phyloP scores from a whole-genome alignment of 371 early-diverging fungal genomes.

The Racocetra persica region DNA sequence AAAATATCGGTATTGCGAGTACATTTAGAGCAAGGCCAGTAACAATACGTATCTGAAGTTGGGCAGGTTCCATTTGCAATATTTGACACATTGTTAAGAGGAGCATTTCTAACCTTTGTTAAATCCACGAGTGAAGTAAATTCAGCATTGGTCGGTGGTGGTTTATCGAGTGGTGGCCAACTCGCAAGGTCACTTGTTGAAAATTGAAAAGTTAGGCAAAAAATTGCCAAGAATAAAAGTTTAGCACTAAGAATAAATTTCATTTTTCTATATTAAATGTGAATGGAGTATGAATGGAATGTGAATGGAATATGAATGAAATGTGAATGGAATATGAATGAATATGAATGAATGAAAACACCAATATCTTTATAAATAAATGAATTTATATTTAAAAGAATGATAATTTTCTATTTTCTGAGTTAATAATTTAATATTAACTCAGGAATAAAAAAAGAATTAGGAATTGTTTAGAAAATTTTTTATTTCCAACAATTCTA shows the following conservation, averaged over 20 bases:
- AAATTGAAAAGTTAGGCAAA: background rate
- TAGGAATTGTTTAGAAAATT: no score
- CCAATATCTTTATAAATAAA: no score
- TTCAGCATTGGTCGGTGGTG: background rate
- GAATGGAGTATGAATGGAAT: no score
- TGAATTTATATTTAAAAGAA: no score
- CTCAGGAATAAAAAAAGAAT: no score
- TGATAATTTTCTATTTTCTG: no score
- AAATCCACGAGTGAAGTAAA: background rate
- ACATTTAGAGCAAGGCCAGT: constrained; percentile 50
- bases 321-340: no score
- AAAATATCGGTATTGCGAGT: constrained; percentile 44
- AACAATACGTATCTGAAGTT: constrained; percentile 22
- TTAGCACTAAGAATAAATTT: background rate
- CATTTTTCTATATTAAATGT: background rate
- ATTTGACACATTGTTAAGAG: background rate
- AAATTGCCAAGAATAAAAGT: background rate
- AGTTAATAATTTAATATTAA: no score
- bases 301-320: no score
- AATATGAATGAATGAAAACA: no score
- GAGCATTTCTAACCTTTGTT: background rate
- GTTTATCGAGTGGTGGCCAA: constrained; percentile 20
- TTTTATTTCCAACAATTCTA: no score
- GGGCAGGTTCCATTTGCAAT: background rate
- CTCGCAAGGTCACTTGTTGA: background rate